These are phyloP conservation scores for Colletotrichum tamarilloi DNA, from an alignment of 2,329 filamentous ascomycete species.

Conservation along the genomic window DNA sequence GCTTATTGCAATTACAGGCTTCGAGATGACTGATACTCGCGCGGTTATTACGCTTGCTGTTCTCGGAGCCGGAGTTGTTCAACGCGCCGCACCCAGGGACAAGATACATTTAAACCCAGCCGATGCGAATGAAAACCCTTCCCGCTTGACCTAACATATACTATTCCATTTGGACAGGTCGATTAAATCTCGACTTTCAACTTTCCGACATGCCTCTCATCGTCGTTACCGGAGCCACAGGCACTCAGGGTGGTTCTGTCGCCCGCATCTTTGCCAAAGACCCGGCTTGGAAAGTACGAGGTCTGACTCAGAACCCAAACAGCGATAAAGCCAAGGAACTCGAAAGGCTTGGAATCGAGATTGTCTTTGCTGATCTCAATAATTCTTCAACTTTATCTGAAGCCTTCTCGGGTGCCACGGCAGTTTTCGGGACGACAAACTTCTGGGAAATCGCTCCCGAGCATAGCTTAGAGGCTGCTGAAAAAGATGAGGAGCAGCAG, in stretches of 20 bases:
- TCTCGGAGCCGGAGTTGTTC: no score
- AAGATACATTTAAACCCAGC: no score
- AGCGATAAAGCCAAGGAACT: not conserved
- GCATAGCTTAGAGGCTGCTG: not conserved
- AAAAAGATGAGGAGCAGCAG: conserved; percentile 49
- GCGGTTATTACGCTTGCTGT: no score
- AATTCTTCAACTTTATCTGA: not conserved
- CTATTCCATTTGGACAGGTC: no score
- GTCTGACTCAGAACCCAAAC: not conserved
- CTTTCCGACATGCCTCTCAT: no score
- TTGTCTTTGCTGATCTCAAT: not conserved
- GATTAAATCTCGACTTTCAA: no score
- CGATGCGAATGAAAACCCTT: no score
- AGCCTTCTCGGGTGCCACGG: not conserved
- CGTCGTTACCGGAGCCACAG: not conserved
- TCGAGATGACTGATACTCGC: no score
- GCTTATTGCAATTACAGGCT: no score
- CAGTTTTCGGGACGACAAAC: not conserved
- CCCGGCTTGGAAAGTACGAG: not conserved
- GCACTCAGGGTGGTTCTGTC: not conserved
- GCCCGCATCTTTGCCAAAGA: not conserved
- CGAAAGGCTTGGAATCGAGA: not conserved
- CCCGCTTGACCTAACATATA: no score
- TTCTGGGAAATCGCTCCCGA: not conserved
- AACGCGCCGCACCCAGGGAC: no score